phyloP scores from a whole-genome alignment of 352 stramenopile genomes.

The Halophytophthora batemanensis region DNA sequence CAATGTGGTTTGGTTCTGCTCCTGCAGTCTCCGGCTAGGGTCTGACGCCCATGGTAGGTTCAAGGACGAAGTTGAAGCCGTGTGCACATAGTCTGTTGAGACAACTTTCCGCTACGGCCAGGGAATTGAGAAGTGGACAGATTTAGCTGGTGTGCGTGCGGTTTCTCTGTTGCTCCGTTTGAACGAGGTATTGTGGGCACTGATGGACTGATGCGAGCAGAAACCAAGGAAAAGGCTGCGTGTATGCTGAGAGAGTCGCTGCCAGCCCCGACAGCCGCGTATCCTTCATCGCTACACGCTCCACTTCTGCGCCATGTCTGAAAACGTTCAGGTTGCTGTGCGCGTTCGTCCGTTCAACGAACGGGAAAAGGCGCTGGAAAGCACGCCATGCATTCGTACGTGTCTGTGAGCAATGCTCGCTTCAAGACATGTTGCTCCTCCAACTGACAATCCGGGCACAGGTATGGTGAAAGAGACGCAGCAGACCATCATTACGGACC shows the following conservation, averaged over 20 bases:
- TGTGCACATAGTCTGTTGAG: too few relatives aligned
- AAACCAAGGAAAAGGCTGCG: too few relatives aligned
- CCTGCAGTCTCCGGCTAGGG: not conserved
- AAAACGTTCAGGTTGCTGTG: constrained; percentile 85
- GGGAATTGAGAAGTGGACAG: not conserved
- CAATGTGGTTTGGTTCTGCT: constrained; percentile 34
- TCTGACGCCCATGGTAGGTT: too few relatives aligned
- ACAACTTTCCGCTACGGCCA: too few relatives aligned
- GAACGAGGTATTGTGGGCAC: too few relatives aligned
- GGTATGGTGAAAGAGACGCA: constrained; percentile 79
- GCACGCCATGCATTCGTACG: constrained; percentile 68
- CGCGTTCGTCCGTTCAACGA: constrained; percentile 82
- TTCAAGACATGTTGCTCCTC: not conserved
- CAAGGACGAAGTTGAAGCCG: too few relatives aligned
- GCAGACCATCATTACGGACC: constrained; percentile 83
- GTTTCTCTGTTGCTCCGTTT: not conserved
- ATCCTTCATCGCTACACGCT: too few relatives aligned
- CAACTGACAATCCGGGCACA: constrained; percentile 8
- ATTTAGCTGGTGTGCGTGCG: not conserved
- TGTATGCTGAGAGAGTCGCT: not conserved
- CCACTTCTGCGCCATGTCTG: constrained; percentile 41
- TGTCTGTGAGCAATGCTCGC: not conserved
- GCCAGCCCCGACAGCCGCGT: too few relatives aligned
- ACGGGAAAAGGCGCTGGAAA: constrained; percentile 70
- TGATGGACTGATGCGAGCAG: too few relatives aligned